A percentile compares a stretch with the other conserved stretches of the same genome.
Conservation (phyloP, 129 eudicot genomes). For the Escallonia herrerae region DNA sequence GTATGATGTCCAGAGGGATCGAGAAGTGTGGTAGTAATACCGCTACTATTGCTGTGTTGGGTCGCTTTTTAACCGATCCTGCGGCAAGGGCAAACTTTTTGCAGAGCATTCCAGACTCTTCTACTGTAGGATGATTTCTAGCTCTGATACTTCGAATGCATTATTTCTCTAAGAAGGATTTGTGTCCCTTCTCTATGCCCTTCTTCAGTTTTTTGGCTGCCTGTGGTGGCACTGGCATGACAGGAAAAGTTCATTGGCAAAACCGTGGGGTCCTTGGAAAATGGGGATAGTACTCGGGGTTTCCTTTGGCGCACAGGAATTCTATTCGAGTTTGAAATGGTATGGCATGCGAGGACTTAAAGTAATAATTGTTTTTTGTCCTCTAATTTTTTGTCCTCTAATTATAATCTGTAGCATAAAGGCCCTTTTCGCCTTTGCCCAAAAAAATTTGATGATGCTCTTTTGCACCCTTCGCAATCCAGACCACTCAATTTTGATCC, state of each 20-base stretch:
- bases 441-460: no score
- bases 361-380: not conserved
- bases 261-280: not conserved
- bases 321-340: not conserved
- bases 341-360: not conserved
- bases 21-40: conserved; percentile 93
- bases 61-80: conserved; percentile 71
- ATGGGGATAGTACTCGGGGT: not conserved
- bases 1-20: conserved; percentile 93
- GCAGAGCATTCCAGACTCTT: conserved; percentile 53
- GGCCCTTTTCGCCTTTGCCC: no score
- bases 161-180: not conserved
- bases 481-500: no score
- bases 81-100: conserved; percentile 61
- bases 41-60: conserved; percentile 85
- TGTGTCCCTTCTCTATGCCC: not conserved
- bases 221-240: not conserved
- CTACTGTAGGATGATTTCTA: conserved; percentile 18
- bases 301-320: not conserved
- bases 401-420: not conserved
- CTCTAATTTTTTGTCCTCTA: not conserved
- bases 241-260: not conserved
- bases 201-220: not conserved
- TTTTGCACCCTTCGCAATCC: no score
- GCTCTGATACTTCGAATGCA: not conserved